A percentile compares a stretch with the other conserved stretches of the same genome.
These are phyloP conservation scores for Quercus berberidifolia DNA, from an alignment of 306 rosid species.

Conservation along the genomic window DNA sequence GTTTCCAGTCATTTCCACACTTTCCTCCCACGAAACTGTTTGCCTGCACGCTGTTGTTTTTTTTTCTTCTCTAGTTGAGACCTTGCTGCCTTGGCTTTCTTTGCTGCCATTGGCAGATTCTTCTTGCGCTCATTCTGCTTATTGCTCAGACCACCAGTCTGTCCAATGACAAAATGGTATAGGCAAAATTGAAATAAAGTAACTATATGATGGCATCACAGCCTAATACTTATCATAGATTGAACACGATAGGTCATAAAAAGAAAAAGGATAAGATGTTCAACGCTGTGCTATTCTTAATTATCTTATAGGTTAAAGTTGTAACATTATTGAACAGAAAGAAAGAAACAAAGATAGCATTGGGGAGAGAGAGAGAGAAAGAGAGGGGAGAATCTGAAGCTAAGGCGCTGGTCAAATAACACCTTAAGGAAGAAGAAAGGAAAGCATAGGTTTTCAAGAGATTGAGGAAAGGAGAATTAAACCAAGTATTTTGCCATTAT, in stretches of 20 bases:
- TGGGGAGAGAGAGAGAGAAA: neutral
- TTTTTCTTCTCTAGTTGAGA: constrained; percentile 48
- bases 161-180: constrained; percentile 10
- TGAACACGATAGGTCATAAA: neutral
- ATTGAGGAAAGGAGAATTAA: neutral
- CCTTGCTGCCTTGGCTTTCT: constrained; percentile 50
- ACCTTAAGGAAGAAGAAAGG: neutral
- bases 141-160: constrained; percentile 92
- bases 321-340: neutral
- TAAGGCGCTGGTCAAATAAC: neutral
- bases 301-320: neutral
- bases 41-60: constrained; percentile 45
- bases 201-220: neutral
- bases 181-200: neutral
- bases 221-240: neutral
- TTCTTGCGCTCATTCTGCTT: constrained; percentile 84
- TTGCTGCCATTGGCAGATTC: constrained; percentile 75
- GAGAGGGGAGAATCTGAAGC: neutral
- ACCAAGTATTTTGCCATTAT: neutral
- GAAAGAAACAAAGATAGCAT: neutral
- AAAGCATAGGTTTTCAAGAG: neutral
- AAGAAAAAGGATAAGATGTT: neutral
- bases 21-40: constrained; percentile 78
- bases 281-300: neutral
- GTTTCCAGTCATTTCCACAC: constrained; percentile 52